Percentiles rank a stretch among this genome's conserved stretches.
phyloP scores from a whole-genome alignment of 2,329 filamentous ascomycete genomes.

The Diplocarpon rosae region DNA sequence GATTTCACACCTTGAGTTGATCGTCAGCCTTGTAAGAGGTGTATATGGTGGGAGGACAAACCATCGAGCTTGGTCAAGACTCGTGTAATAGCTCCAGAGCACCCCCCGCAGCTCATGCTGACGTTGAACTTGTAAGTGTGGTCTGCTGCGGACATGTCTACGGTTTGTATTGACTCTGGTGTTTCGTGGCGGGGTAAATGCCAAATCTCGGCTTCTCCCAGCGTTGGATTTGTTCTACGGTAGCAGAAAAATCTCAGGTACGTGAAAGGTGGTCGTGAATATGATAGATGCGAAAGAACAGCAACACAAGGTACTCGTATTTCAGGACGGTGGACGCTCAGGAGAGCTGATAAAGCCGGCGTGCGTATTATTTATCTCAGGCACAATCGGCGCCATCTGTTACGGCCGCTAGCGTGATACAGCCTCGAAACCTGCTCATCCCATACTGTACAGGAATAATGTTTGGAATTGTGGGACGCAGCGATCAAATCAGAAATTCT shows the following conservation, averaged over 20 bases:
- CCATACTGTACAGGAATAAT: no score
- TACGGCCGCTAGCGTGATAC: slow-evolving; percentile 3
- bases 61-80: slow-evolving; percentile 88
- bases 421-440: slow-evolving; percentile 1
- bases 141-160: slow-evolving; percentile 30
- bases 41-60: slow-evolving; percentile 32
- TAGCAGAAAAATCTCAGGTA: no score
- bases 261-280: no score
- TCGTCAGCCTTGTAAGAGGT: no score
- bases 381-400: slow-evolving; percentile 1
- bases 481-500: no score
- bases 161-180: background rate
- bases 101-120: slow-evolving; percentile 89
- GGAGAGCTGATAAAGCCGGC: background rate
- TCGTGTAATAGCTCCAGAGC: slow-evolving; percentile 85
- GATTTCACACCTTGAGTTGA: slow-evolving; percentile 63
- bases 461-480: no score
- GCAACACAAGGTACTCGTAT: background rate
- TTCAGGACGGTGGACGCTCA: background rate
- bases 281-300: background rate
- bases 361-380: background rate
- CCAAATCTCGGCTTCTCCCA: background rate
- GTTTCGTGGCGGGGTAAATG: background rate
- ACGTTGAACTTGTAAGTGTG: slow-evolving; percentile 96
- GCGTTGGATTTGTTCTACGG: background rate